Evolutionary conservation across 176 grass and related monocot species (phyloP).

Genomic region (Triticum turgidum): DNA sequence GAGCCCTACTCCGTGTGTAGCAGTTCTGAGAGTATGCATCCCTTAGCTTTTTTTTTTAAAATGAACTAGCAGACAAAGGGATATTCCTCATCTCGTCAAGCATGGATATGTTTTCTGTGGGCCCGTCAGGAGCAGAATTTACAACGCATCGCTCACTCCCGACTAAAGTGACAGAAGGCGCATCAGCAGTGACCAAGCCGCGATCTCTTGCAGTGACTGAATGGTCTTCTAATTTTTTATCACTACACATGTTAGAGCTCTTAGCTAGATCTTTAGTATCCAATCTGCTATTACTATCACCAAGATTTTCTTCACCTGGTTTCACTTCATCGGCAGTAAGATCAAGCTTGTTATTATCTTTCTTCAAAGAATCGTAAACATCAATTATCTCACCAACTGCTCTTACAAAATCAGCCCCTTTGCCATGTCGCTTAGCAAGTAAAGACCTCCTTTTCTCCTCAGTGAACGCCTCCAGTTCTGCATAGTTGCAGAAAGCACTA

Average conservation of each 20-base stretch:
- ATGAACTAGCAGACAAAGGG: constrained; percentile 43
- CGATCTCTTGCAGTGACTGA: background rate
- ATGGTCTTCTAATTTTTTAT: constrained; percentile 37
- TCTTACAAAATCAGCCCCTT: constrained; percentile 94
- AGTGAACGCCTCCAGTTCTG: constrained; percentile 93
- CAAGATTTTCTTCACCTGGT: constrained; percentile 30
- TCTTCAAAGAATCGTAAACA: constrained; percentile 77
- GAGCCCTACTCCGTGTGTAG: constrained; percentile 39
- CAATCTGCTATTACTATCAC: constrained; percentile 25
- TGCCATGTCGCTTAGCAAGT: constrained; percentile 76
- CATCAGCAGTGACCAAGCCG: constrained; percentile 38
- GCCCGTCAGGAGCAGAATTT: constrained; percentile 57
- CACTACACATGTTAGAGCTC: constrained; percentile 25
- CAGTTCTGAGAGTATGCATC: constrained; percentile 56
- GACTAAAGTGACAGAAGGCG: constrained; percentile 23
- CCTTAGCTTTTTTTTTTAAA: constrained; percentile 60
- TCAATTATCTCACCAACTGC: constrained; percentile 93
- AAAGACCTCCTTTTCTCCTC: constrained; percentile 92
- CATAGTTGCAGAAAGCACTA: constrained; percentile 97
- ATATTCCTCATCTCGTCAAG: constrained; percentile 67
- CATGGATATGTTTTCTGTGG: constrained; percentile 61
- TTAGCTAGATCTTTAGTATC: constrained; percentile 32
- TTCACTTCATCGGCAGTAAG: constrained; percentile 35
- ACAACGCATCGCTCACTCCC: constrained; percentile 37
- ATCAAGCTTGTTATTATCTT: constrained; percentile 44